A percentile compares a stretch with the other conserved stretches of the same genome.
phyloP scores from a whole-genome alignment of 805 yeast species.

The Saccharomyces kudriavzevii region DNA sequence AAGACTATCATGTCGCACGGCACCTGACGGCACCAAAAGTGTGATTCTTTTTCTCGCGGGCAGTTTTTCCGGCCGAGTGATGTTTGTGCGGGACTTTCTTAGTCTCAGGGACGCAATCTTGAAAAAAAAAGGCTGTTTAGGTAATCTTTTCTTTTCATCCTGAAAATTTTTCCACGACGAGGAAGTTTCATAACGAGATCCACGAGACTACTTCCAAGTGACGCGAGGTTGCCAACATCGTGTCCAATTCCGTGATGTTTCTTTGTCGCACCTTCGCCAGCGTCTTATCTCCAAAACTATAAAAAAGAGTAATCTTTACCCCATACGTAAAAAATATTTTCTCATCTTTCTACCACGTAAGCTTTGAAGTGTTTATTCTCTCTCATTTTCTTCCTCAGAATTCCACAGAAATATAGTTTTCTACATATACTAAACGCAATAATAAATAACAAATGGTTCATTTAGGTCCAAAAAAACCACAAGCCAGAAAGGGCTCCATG shows the following conservation, averaged over 20 bases:
- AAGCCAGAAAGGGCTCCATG: constrained; percentile 61
- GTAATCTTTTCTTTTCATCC: not conserved
- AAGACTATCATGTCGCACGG: not conserved
- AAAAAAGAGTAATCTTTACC: not conserved
- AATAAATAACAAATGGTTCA: constrained; percentile 51
- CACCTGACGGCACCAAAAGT: not conserved
- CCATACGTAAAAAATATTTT: not conserved
- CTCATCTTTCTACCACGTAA: not conserved
- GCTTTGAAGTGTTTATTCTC: not conserved
- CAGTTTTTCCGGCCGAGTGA: not conserved
- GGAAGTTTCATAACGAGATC: not conserved
- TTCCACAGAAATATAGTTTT: not conserved
- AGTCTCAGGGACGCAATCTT: not conserved
- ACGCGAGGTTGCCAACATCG: not conserved
- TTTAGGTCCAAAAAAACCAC: constrained; percentile 75
- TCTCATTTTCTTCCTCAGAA: not conserved
- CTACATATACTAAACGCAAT: not conserved
- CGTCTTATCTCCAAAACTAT: not conserved
- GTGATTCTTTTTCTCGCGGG: not conserved
- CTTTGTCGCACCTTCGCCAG: not conserved
- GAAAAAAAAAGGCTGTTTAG: not conserved
- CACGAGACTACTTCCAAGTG: not conserved
- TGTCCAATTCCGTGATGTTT: not conserved
- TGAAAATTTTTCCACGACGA: not conserved
- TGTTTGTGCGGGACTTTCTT: not conserved